Evolutionary conservation across 2,329 filamentous ascomycete species (phyloP).

Genomic region (Sodiomyces alkalinus): DNA sequence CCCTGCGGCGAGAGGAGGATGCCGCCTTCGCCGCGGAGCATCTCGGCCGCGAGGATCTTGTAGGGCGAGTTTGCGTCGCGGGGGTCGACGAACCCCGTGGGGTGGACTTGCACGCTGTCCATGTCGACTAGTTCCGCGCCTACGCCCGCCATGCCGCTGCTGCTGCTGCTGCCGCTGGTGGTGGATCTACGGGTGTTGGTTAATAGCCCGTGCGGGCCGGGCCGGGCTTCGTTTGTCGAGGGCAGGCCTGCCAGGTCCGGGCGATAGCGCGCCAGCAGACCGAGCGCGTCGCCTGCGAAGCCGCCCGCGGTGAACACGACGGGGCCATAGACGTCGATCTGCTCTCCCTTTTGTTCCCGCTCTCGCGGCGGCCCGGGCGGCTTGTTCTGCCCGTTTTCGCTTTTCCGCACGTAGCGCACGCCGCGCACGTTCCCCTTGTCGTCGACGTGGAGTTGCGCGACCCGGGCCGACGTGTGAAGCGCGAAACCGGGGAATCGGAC

Average conservation of each 20-base stretch:
- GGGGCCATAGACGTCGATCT: conserved; percentile 27
- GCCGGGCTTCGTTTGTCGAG: conserved; percentile 45
- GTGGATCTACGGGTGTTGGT: no score
- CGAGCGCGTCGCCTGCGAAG: conserved; percentile 45
- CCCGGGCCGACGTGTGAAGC: conserved; percentile 34
- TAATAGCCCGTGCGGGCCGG: conserved; percentile 34
- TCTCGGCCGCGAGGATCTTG: conserved; percentile 50
- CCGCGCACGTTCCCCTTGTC: conserved; percentile 27
- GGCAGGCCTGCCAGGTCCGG: conserved; percentile 44
- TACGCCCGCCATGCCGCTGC: no score
- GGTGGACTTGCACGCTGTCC: conserved; percentile 47
- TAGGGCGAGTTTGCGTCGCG: conserved; percentile 25
- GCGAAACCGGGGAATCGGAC: conserved; percentile 32
- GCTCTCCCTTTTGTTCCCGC: conserved; percentile 16
- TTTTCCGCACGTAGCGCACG: conserved; percentile 31
- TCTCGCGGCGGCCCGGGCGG: no score
- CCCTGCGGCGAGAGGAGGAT: conserved; percentile 33
- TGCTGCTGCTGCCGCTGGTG: no score
- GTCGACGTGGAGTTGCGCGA: conserved; percentile 30
- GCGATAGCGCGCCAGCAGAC: conserved; percentile 38
- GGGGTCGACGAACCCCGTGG: conserved; percentile 47
- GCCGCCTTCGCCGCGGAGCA: conserved; percentile 47
- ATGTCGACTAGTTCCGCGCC: conserved; percentile 32
- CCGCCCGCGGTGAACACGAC: conserved; percentile 48
- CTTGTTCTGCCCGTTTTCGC: no score